A percentile compares a stretch with the other conserved stretches of the same genome.
phyloP scores from a whole-genome alignment of 441 rosid genomes.

The Erodium texanum region DNA sequence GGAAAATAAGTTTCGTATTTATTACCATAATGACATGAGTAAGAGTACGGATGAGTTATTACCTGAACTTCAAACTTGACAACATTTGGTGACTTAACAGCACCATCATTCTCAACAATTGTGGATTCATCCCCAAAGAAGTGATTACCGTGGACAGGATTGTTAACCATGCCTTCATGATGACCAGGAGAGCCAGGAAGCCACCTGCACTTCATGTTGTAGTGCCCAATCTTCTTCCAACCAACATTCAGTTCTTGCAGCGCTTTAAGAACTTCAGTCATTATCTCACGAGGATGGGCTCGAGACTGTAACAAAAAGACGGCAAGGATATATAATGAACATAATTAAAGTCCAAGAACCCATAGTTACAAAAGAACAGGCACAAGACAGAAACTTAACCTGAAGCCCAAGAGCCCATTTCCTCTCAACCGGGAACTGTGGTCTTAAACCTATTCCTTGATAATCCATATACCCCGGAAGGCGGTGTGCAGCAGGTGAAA shows the following conservation, averaged over 20 bases:
- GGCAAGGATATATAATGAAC: slow-evolving; percentile 6
- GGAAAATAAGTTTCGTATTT: background rate
- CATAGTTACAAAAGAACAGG: background rate
- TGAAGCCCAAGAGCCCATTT: slow-evolving; percentile 99
- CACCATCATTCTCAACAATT: slow-evolving; percentile 58
- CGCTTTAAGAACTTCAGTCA: slow-evolving; percentile 90
- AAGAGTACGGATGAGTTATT: slow-evolving; percentile 12
- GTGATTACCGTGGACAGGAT: slow-evolving; percentile 37
- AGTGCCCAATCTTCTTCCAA: slow-evolving; percentile 95
- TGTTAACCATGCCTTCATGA: slow-evolving; percentile 52
- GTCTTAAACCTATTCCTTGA: slow-evolving; percentile 52
- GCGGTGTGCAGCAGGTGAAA: slow-evolving; percentile 53
- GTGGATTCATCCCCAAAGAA: slow-evolving; percentile 65
- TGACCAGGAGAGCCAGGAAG: slow-evolving; percentile 60
- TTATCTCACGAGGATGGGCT: slow-evolving; percentile 93
- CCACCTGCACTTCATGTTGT: slow-evolving; percentile 99
- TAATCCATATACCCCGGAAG: slow-evolving; percentile 58
- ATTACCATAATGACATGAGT: background rate
- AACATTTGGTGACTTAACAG: slow-evolving; percentile 41
- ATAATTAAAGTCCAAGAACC: too few relatives aligned
- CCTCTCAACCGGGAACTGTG: slow-evolving; percentile 61
- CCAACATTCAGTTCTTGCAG: slow-evolving; percentile 78
- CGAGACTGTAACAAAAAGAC: slow-evolving; percentile 49
- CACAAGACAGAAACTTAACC: slow-evolving; percentile 35
- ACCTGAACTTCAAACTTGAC: slow-evolving; percentile 97